Evolutionary conservation across 495 filamentous ascomycete species (phyloP).

Genomic region (Penicillium antarcticum): DNA sequence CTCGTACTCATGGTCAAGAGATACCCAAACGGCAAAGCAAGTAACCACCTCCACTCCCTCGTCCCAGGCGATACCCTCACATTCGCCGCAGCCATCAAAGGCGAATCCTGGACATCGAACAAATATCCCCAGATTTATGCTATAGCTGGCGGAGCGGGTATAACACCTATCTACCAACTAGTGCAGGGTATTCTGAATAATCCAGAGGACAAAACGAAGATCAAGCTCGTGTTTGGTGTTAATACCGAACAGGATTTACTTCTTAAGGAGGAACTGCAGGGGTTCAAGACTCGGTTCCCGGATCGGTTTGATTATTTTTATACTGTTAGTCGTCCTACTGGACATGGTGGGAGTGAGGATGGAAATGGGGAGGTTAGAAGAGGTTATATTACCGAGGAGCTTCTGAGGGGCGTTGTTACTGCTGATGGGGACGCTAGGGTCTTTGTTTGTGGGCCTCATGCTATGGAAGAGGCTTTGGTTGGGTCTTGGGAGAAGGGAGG

Average conservation of each 20-base stretch:
- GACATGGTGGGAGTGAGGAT: constrained; percentile 17
- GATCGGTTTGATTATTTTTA: constrained; percentile 58
- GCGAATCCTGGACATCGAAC: constrained; percentile 54
- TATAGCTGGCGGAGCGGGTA: constrained; percentile 62
- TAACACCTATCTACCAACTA: constrained; percentile 63
- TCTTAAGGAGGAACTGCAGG: constrained; percentile 50
- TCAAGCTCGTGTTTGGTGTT: constrained; percentile 64
- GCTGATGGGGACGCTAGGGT: constrained; percentile 49
- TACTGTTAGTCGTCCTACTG: constrained; percentile 49
- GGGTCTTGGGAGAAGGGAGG: constrained; percentile 37
- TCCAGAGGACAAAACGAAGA: constrained; percentile 57
- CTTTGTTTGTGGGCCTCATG: constrained; percentile 64
- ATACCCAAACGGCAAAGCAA: constrained; percentile 62
- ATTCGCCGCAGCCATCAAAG: constrained; percentile 48
- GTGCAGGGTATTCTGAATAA: constrained; percentile 58
- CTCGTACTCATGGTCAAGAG: constrained; percentile 61
- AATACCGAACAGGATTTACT: constrained; percentile 62
- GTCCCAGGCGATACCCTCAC: constrained; percentile 56
- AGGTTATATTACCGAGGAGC: constrained; percentile 54
- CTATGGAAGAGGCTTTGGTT: constrained; percentile 57
- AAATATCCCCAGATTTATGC: constrained; percentile 52
- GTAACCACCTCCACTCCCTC: constrained; percentile 58
- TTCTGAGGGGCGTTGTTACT: constrained; percentile 49
- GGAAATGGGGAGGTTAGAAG: constrained; percentile 26
- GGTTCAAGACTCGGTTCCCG: constrained; percentile 50